These are phyloP conservation scores for Actinomucor elegans DNA, from an alignment of 371 early-diverging fungal species.

Conservation along the genomic window DNA sequence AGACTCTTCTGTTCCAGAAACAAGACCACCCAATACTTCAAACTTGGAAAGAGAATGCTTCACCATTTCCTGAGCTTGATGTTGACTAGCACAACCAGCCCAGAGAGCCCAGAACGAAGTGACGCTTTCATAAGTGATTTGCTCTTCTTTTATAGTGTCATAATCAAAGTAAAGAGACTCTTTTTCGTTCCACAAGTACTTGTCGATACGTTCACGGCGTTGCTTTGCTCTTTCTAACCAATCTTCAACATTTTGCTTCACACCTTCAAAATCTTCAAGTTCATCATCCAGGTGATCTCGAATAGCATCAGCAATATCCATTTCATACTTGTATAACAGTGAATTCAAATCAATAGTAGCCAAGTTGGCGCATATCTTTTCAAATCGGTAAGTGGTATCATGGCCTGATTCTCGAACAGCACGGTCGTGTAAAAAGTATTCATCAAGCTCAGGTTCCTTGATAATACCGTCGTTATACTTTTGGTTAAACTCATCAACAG, in stretches of 20 bases:
- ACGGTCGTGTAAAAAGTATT: constrained; percentile 95
- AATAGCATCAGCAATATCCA: constrained; percentile 82
- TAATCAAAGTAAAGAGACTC: constrained; percentile 65
- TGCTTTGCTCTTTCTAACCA: constrained; percentile 58
- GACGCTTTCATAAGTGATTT: constrained; percentile 67
- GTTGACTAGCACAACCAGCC: constrained; percentile 66
- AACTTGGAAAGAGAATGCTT: constrained; percentile 62
- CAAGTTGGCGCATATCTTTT: constrained; percentile 87
- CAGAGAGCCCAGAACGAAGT: constrained; percentile 78
- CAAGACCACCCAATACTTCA: constrained; percentile 87
- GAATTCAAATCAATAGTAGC: constrained; percentile 92
- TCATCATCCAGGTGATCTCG: constrained; percentile 61
- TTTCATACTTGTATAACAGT: constrained; percentile 93
- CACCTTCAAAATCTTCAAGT: constrained; percentile 47
- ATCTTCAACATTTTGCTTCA: constrained; percentile 42
- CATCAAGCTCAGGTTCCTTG: constrained; percentile 83
- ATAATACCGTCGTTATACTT: constrained; percentile 69
- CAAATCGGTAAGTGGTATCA: constrained; percentile 95
- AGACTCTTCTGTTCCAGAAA: constrained; percentile 86
- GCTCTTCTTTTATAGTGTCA: constrained; percentile 54
- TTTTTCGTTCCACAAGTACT: constrained; percentile 69
- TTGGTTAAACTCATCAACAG: constrained; percentile 70
- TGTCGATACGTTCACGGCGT: constrained; percentile 60
- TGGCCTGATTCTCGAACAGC: constrained; percentile 97
- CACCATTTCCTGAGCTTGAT: constrained; percentile 65